These are phyloP conservation scores for Cyberlindnera mrakii DNA, from an alignment of 805 yeast genomes.

Conservation along the genomic window DNA sequence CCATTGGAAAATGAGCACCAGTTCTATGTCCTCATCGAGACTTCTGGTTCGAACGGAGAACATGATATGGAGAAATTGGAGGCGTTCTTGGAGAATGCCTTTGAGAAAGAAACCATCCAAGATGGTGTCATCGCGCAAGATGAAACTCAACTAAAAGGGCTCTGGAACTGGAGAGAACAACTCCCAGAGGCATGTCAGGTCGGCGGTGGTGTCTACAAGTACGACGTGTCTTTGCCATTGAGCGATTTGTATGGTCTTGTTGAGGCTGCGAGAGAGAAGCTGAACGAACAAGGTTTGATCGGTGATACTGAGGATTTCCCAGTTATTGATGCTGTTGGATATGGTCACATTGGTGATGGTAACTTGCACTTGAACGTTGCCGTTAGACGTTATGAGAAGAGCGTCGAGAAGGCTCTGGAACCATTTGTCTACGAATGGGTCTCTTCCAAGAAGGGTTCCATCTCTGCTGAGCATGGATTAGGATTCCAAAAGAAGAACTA, in stretches of 20 bases:
- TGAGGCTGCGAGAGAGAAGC: slow-evolving; percentile 61
- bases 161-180: slow-evolving; percentile 96
- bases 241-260: slow-evolving; percentile 76
- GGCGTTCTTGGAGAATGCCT: slow-evolving; percentile 70
- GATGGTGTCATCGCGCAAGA: slow-evolving; percentile 97
- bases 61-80: slow-evolving; percentile 92
- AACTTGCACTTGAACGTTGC: slow-evolving; percentile 91
- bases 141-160: slow-evolving; percentile 72
- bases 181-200: slow-evolving; percentile 83
- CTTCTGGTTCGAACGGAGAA: slow-evolving; percentile 89
- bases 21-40: slow-evolving; percentile 87
- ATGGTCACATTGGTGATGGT: slow-evolving; percentile 98
- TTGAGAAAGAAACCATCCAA: slow-evolving; percentile 78
- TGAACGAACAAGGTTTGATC: slow-evolving; percentile 50
- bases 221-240: slow-evolving; percentile 90
- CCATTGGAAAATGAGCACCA: slow-evolving; percentile 85
- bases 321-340: slow-evolving; percentile 86
- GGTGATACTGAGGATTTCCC: slow-evolving; percentile 66
- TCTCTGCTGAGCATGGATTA: slow-evolving; percentile 95
- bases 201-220: slow-evolving; percentile 93
- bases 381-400: slow-evolving; percentile 74
- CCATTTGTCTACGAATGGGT: slow-evolving; percentile 96
- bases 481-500: slow-evolving; percentile 96
- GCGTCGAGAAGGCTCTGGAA: slow-evolving; percentile 75
- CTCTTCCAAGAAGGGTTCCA: slow-evolving; percentile 63